phyloP scores from a whole-genome alignment of 306 rosid genomes.

The Nissolia schottii region DNA sequence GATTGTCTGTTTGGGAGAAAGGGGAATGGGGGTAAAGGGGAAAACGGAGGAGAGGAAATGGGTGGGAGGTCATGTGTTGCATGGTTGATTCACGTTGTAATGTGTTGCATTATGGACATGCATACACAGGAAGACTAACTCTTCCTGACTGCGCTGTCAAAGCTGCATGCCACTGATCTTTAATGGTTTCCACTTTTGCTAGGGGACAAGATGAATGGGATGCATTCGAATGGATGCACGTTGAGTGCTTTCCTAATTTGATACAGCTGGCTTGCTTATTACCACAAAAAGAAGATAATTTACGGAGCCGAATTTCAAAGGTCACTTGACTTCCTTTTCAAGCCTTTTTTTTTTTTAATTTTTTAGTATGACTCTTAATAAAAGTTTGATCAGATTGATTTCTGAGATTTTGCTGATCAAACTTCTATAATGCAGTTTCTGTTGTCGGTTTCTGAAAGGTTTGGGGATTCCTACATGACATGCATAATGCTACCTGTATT shows the following conservation, averaged over 20 bases:
- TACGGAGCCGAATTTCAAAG: slow-evolving; percentile 75
- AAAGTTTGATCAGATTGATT: not conserved
- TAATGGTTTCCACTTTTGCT: slow-evolving; percentile 30
- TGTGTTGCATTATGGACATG: not conserved
- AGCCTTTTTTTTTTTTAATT: not conserved
- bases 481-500: slow-evolving; percentile 88
- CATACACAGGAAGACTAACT: not conserved
- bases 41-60: not conserved
- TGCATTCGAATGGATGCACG: slow-evolving; percentile 94
- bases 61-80: not conserved
- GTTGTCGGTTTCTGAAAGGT: slow-evolving; percentile 68
- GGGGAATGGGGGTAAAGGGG: not conserved
- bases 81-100: slow-evolving; percentile 12
- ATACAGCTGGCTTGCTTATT: slow-evolving; percentile 76
- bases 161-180: slow-evolving; percentile 26
- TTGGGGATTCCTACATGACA: slow-evolving; percentile 78
- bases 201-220: slow-evolving; percentile 84
- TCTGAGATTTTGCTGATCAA: slow-evolving; percentile 28
- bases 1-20: not conserved
- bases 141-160: not conserved
- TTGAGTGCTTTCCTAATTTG: slow-evolving; percentile 81
- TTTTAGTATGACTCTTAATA: not conserved
- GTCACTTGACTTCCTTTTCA: slow-evolving; percentile 38
- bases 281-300: slow-evolving; percentile 87
- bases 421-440: slow-evolving; percentile 60